Percentiles rank a stretch among this genome's conserved stretches.
These are phyloP conservation scores for Phylloboletellus chloephorus DNA, from an alignment of 1,284 basidiomycete species.

Conservation along the genomic window DNA sequence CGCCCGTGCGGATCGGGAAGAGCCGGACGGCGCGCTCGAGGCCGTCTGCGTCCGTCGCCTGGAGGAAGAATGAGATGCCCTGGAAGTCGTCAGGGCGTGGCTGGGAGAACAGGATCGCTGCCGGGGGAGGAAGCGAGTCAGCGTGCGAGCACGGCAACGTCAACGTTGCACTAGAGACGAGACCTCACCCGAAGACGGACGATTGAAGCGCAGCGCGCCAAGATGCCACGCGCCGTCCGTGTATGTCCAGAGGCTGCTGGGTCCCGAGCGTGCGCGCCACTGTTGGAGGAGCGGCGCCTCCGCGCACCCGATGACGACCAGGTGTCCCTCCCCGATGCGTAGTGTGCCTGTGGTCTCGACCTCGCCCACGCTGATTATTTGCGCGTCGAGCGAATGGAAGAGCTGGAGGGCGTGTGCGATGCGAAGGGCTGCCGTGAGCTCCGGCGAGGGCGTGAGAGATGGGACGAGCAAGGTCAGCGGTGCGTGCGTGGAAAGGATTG, in stretches of 20 bases:
- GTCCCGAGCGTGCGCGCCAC: slow-evolving; percentile 27
- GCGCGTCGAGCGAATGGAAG: slow-evolving; percentile 66
- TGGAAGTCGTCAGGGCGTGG: slow-evolving; percentile 50
- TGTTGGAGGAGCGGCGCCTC: slow-evolving; percentile 28
- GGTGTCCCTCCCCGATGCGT: slow-evolving; percentile 40
- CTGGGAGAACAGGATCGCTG: slow-evolving; percentile 64
- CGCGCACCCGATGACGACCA: slow-evolving; percentile 50
- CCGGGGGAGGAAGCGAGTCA: not conserved
- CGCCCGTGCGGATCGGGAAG: slow-evolving; percentile 78
- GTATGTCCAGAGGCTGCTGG: slow-evolving; percentile 18
- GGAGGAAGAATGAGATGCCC: slow-evolving; percentile 51
- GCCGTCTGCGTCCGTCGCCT: slow-evolving; percentile 50
- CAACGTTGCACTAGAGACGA: no score
- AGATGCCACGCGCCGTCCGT: slow-evolving; percentile 19
- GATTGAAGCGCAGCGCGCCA: slow-evolving; percentile 16
- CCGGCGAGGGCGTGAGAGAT: slow-evolving; percentile 36
- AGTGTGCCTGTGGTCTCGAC: slow-evolving; percentile 3
- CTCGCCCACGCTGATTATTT: slow-evolving; percentile 48
- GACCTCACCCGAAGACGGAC: slow-evolving; percentile 27
- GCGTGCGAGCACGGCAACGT: not conserved
- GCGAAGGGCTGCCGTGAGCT: slow-evolving; percentile 45
- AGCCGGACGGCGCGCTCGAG: slow-evolving; percentile 62
- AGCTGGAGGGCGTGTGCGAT: slow-evolving; percentile 63
- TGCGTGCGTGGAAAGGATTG: slow-evolving; percentile 49
- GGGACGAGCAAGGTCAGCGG: slow-evolving; percentile 56